Percentiles rank a stretch among this genome's conserved stretches.
Evolutionary conservation across 2,329 filamentous ascomycete genomes (phyloP).

Genomic region (Lasiodiplodia hormozganensis): DNA sequence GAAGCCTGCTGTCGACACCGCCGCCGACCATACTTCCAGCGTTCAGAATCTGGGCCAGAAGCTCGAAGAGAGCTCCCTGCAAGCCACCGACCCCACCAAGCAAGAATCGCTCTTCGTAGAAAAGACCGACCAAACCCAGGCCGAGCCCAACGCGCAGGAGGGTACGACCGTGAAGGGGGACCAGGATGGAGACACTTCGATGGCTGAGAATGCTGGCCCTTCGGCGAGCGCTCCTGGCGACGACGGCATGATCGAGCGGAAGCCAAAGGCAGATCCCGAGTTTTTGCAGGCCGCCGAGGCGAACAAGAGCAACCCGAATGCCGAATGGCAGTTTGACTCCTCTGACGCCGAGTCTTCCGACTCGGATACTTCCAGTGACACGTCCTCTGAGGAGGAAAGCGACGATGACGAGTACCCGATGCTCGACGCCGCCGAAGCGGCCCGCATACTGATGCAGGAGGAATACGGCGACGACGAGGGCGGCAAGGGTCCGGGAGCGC

Average conservation of each 20-base stretch:
- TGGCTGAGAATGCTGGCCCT: background rate
- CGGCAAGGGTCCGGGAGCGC: slow-evolving; percentile 66
- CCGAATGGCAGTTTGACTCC: slow-evolving; percentile 80
- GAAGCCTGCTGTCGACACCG: background rate
- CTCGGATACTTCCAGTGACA: slow-evolving; percentile 54
- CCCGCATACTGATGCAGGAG: slow-evolving; percentile 82
- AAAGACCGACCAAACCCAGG: background rate
- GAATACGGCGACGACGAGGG: slow-evolving; percentile 78
- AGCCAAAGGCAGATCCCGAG: slow-evolving; percentile 42
- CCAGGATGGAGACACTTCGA: background rate
- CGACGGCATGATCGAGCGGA: slow-evolving; percentile 28
- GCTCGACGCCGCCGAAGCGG: slow-evolving; percentile 81
- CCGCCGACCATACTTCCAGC: background rate
- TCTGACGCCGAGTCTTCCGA: slow-evolving; percentile 67
- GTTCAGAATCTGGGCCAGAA: slow-evolving; percentile 33
- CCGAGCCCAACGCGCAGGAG: background rate
- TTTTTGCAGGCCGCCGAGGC: slow-evolving; percentile 54
- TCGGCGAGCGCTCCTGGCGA: slow-evolving; percentile 3
- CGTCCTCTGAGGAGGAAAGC: slow-evolving; percentile 57
- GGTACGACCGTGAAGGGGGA: slow-evolving; percentile 22
- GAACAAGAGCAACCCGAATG: slow-evolving; percentile 60
- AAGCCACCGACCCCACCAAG: slow-evolving; percentile 41
- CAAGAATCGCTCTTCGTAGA: slow-evolving; percentile 33
- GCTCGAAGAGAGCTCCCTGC: slow-evolving; percentile 44
- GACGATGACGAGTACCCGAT: slow-evolving; percentile 68